Percentiles rank a stretch among this genome's conserved stretches.
Evolutionary conservation across 169 alveolate genomes (phyloP).

Genomic region (Ichthyophthirius multifiliis): DNA sequence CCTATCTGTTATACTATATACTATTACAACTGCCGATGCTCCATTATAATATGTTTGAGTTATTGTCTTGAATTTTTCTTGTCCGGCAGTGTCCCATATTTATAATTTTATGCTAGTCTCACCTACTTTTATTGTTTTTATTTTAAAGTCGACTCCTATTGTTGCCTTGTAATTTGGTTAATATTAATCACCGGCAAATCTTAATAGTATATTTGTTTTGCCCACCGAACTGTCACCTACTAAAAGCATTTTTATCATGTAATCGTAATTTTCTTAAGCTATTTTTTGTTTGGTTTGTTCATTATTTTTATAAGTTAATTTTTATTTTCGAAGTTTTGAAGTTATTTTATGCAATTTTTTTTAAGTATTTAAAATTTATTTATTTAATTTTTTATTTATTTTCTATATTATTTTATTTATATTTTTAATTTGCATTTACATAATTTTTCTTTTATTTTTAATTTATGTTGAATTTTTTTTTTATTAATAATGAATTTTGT

Average conservation of each 20-base stretch:
- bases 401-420: too few species aligned
- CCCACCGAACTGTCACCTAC: conserved; percentile 81
- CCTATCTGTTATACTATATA: conserved; percentile 72
- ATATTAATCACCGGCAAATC: conserved; percentile 23
- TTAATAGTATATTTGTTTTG: conserved; percentile 44
- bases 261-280: conserved; percentile 31
- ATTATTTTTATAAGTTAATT: too few species aligned
- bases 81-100: conserved; percentile 79
- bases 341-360: too few species aligned
- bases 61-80: conserved; percentile 75
- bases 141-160: conserved; percentile 50
- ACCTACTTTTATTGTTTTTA: conserved; percentile 31
- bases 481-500: too few species aligned
- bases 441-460: too few species aligned
- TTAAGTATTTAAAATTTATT: too few species aligned
- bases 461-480: too few species aligned
- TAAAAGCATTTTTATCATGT: conserved; percentile 54
- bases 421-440: too few species aligned
- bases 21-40: conserved; percentile 73
- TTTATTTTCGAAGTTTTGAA: too few species aligned
- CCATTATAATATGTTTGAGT: conserved; percentile 82
- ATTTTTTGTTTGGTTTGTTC: too few species aligned
- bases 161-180: conserved; percentile 19
- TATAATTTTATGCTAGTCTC: conserved; percentile 25
- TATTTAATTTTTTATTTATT: too few species aligned